A percentile compares a stretch with the other conserved stretches of the same genome.
These are phyloP conservation scores for Psilocybe tampanensis DNA, from an alignment of 768 basidiomycete species.

Conservation along the genomic window DNA sequence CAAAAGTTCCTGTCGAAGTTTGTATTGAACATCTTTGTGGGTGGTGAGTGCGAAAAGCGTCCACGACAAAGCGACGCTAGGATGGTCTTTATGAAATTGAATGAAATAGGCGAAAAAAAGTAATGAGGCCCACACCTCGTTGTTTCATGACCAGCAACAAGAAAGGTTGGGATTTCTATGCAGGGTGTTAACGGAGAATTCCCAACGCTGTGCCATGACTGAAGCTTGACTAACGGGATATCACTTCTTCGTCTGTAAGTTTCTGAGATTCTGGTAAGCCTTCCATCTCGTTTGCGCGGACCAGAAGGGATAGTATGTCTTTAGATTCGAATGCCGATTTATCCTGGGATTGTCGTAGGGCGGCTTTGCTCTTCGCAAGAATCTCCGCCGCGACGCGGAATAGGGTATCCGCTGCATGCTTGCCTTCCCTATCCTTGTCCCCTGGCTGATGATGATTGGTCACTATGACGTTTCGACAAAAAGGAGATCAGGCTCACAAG, in stretches of 20 bases:
- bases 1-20: slow-evolving; percentile 59
- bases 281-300: slow-evolving; percentile 60
- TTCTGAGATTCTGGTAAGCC: slow-evolving; percentile 52
- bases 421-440: slow-evolving; percentile 21
- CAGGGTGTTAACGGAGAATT: neutral
- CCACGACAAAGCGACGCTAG: slow-evolving; percentile 53
- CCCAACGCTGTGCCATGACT: neutral
- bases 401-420: slow-evolving; percentile 39
- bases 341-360: slow-evolving; percentile 21
- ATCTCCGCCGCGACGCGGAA: slow-evolving; percentile 49
- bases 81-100: neutral
- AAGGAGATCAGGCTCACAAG: slow-evolving; percentile 28
- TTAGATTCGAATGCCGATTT: slow-evolving; percentile 31
- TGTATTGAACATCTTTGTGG: slow-evolving; percentile 48
- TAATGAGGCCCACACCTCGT: slow-evolving; percentile 36
- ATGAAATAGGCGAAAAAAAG: neutral
- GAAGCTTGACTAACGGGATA: slow-evolving; percentile 38
- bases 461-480: neutral
- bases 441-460: slow-evolving; percentile 23
- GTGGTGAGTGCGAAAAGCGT: slow-evolving; percentile 56
- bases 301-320: slow-evolving; percentile 58
- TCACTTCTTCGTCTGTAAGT: slow-evolving; percentile 60
- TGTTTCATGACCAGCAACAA: slow-evolving; percentile 57
- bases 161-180: slow-evolving; percentile 55
- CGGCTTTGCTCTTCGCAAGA: slow-evolving; percentile 46